Evolutionary conservation across 306 rosid species (phyloP), one percentile per base, ranked within the genome.

Genomic region (Cicer pinnatifidum): DNA sequence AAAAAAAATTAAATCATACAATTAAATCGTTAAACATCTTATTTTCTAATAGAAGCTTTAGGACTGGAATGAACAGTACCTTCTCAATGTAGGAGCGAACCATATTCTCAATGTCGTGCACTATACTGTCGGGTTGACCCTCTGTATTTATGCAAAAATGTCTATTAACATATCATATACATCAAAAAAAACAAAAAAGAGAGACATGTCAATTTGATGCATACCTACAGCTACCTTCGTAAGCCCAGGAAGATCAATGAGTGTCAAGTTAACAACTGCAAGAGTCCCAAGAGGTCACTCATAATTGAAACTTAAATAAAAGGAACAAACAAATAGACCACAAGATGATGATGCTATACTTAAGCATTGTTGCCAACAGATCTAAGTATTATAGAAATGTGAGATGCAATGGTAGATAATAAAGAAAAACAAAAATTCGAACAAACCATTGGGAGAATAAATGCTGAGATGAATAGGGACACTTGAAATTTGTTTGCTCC

Each of bases 381-480:
- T 72, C 61, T 35, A 72, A 13, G 1, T 11, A 3, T 13, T 4
- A 47, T 6, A 41, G 52, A 73, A 56, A 46, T 9, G 28, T 3
- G 1, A 23, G 9, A 64, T 37, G 17, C 67, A 73, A 59, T 41
- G 6, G 9, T 43, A 6, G 50, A 9, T 15, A 68, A 80, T 40
- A 73, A 38, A 1, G 37, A 57, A 37, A 66, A 60, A n/a, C 8
- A 6, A 35, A 47, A 68, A 50, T 20, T 11, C 12, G 19, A 58
- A 60, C 89, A 51, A 84, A 93, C 98, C 98, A 72, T 81, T 82
- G 15, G 98, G 98, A 75, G 98, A 93, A 79, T 82, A 88, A 75
- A 93, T 93, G 76, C 98, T 93, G 52, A 93, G 96, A 84, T 93
- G 98, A 88, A 93, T 93, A 7, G 98, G 98, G 43, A 93, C 96